Evolutionary conservation across 1,284 basidiomycete species (phyloP), one percentile per base, ranked within the genome.

Genomic region (Entoloma clypeatum): DNA sequence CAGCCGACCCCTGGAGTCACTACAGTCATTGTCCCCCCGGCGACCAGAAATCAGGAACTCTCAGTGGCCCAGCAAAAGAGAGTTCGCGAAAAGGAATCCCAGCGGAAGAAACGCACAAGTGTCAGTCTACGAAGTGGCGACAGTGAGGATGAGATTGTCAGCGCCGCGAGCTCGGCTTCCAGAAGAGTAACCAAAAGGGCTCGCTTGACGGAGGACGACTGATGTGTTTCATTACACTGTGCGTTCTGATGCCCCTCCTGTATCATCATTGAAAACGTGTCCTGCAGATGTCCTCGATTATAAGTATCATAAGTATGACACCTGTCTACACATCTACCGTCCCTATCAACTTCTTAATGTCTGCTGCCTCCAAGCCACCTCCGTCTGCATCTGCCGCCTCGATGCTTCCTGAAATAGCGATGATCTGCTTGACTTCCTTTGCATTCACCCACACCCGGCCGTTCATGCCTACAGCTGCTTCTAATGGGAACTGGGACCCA

Each of bases 391-490:
- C 86, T 8, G 74, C 80, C 13, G 74, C 77, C 54, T 87, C 80
- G 17, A 90, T 81, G 58, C 82, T 87, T 34, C 84, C 74, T 36
- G 72, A 61, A 21, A 81, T 68, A 3, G 77, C 76, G 38, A 92
- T 83, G 7, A 76, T 78, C 49, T 86, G 77, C 52, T 74, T 79
- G 7, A 71, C 60, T 27, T 85, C 80, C 52, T 81, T 80, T 9
- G 86, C 67, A 38, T 69, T 83, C 37, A 92, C 60, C 89, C 89
- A 92, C 7, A 91, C 76, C 27, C 84, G 75, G 3, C 90, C 89
- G 55, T 92, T 92, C 61, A 86, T 70, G 2, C 89, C 89, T 3
- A 87, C 77, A 2, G 86, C 88, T 3, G 72, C 74, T 51, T 92
- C 88, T 24, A 92, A 67, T 3, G 86, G 84, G 53, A 90, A 86